Conservation (phyloP, 495 filamentous ascomycete species). For the Lepidopterella palustris region DNA sequence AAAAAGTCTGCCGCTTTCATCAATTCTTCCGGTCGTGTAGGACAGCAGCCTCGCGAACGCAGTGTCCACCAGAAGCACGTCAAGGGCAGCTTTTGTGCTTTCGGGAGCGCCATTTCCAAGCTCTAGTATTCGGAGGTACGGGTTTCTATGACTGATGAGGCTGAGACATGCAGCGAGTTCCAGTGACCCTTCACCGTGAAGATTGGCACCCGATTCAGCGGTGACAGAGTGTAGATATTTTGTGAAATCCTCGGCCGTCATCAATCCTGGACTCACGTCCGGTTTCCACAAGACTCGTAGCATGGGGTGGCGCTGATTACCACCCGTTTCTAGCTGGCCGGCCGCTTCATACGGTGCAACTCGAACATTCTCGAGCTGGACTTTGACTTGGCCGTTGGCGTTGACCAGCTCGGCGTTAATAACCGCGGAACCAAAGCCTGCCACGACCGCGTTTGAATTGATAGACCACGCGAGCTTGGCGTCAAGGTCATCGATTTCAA, state of each 20-base stretch:
- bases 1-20: neutral
- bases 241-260: neutral
- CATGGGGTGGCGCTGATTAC: constrained; percentile 25
- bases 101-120: neutral
- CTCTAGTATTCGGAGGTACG: constrained; percentile 25
- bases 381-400: constrained; percentile 1
- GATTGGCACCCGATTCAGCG: neutral
- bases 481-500: constrained; percentile 1
- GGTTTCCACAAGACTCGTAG: constrained; percentile 37
- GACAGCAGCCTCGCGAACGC: neutral
- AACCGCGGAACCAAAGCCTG: constrained; percentile 1
- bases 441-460: neutral
- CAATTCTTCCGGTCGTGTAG: neutral
- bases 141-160: constrained; percentile 30
- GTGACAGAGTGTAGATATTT: neutral
- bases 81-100: constrained; percentile 6
- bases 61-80: constrained; percentile 15
- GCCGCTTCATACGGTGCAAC: neutral
- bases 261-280: constrained; percentile 7
- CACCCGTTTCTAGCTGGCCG: neutral
- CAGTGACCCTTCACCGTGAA: neutral
- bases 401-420: constrained; percentile 4
- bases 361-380: neutral
- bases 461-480: neutral
- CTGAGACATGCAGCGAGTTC: constrained; percentile 5